Base-by-base conservation (phyloP, 1,139 yeast species). In the Geotrichum citri-aurantii region DNA sequence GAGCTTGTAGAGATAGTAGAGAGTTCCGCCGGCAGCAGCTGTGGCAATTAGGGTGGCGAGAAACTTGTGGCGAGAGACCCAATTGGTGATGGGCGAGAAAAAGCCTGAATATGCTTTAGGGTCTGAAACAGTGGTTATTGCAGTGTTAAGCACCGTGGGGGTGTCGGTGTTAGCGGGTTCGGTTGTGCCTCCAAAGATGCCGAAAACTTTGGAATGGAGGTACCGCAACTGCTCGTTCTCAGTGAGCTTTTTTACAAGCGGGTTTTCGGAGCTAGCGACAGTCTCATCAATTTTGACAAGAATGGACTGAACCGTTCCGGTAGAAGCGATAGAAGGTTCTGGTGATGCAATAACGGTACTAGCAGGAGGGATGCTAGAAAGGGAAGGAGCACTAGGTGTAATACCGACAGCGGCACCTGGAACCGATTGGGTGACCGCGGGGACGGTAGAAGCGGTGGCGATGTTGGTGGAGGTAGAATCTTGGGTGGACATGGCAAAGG, bases 11-110 rank as follows among this genome's bases (percentile, higher is more conserved):
- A 64, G 57, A 54, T 65, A 64, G 57, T 66, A 65, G 24, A 60
- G 63, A 4, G 67, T 61, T 24, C 69, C 67, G 2, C 61, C 57
- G 2, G 66, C 60, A 23, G 68, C 58, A 14, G 67, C 64, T 10
- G 66, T 63, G 4, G 68, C 64, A 6, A 67, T 64, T 12, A 65
- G 60, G 12, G 63, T 60, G 17, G 67, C 64, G 19, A 65, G 62
- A 48, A 65, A 63, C 57, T 64, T 68, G 65, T 67, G 66, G 17
- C 63, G 59, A 12, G 56, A 31, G 48, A 70, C 58, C 73, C 74
- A 73, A 33, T 65, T 66, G 26, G 53, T 37, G 37, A 58, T 17
- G 7, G 54, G 31, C 4, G 26, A 14, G n/a, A 21, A 44, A 42
- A 52, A 5, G 10, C 49, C 49, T 12, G 52, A 29, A 17, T 19